Percentiles rank a stretch among this genome's conserved stretches.
Conservation (phyloP, 441 rosid species). For the Pelargonium citronellum region DNA sequence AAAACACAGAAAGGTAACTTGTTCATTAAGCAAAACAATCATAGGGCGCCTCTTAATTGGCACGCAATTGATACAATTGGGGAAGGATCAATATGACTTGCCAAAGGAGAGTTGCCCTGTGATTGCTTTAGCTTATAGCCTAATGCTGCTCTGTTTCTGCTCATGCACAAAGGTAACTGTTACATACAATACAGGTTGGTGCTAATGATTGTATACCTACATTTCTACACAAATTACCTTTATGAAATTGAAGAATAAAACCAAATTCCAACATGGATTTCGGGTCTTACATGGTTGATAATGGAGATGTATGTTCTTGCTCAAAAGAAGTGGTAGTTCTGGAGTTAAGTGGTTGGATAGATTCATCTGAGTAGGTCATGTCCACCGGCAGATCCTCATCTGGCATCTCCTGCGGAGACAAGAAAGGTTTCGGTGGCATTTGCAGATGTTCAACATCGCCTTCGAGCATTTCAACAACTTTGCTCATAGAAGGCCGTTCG, state of each 20-base stretch:
- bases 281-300: no score
- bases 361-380: neutral
- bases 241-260: no score
- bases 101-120: slow-evolving; percentile 27
- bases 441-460: neutral
- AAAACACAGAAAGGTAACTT: no score
- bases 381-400: neutral
- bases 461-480: neutral
- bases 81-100: neutral
- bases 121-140: slow-evolving; percentile 13
- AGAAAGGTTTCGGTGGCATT: slow-evolving; percentile 1
- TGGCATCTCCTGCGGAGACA: neutral
- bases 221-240: no score
- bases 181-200: no score
- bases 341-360: neutral
- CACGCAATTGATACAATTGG: neutral
- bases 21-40: no score
- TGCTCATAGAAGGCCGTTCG: neutral
- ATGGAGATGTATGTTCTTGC: no score
- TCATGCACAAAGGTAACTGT: neutral
- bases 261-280: no score
- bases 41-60: slow-evolving; percentile 17
- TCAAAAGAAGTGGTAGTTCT: neutral
- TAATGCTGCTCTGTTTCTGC: neutral
- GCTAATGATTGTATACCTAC: no score